Percentiles rank a stretch among this genome's conserved stretches.
Evolutionary conservation across 2,329 filamentous ascomycete genomes (phyloP).

Genomic region (Botrytis fragariae): DNA sequence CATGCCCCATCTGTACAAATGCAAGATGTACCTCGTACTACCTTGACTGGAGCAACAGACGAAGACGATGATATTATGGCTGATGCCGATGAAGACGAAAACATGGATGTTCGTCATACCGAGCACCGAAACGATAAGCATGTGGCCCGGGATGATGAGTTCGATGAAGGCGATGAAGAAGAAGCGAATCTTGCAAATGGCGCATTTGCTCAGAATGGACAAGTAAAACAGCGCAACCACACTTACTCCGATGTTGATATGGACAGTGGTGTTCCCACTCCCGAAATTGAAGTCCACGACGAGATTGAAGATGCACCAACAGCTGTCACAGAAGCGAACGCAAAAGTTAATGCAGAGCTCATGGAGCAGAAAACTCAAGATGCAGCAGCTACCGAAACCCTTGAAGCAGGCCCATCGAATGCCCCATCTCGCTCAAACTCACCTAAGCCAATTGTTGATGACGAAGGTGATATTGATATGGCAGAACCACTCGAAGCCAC

Average conservation of each 20-base stretch:
- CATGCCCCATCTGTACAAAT: constrained; percentile 89
- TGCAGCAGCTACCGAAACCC: constrained; percentile 17
- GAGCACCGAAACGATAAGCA: constrained; percentile 80
- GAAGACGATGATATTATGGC: constrained; percentile 65
- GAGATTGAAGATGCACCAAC: constrained; percentile 33
- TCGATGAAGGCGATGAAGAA: constrained; percentile 87
- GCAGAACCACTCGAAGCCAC: constrained; percentile 25
- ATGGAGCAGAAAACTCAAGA: constrained; percentile 36
- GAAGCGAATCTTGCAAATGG: constrained; percentile 74
- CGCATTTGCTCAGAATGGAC: constrained; percentile 49
- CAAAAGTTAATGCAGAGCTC: constrained; percentile 37
- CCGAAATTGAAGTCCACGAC: constrained; percentile 31
- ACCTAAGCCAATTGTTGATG: constrained; percentile 31
- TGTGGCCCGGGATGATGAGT: constrained; percentile 72
- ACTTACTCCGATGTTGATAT: constrained; percentile 51
- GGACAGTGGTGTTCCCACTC: constrained; percentile 50
- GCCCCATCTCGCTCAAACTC: constrained; percentile 35
- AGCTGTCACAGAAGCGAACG: constrained; percentile 34
- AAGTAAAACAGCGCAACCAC: constrained; percentile 55
- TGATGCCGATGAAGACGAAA: constrained; percentile 77
- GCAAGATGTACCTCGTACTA: constrained; percentile 68
- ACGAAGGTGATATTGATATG: constrained; percentile 40
- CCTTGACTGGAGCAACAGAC: constrained; percentile 61
- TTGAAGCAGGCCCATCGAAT: constrained; percentile 35
- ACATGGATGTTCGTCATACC: constrained; percentile 79